These are phyloP conservation scores for Zygosaccharomyces rouxii DNA, from an alignment of 805 yeast genomes.

Conservation along the genomic window DNA sequence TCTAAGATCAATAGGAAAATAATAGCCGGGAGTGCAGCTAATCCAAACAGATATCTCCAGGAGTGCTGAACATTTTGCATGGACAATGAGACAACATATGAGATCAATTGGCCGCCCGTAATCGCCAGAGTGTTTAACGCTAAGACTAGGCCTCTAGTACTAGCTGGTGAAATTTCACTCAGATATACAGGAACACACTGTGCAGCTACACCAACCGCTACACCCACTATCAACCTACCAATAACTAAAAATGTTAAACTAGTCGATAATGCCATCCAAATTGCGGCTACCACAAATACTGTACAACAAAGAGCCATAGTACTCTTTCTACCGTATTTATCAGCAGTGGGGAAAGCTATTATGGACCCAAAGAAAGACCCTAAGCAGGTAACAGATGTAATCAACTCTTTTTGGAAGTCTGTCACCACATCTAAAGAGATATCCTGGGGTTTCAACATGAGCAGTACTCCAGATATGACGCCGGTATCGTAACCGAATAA, in stretches of 20 bases:
- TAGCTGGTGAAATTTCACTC: slow-evolving; percentile 47
- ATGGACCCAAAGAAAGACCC: slow-evolving; percentile 55
- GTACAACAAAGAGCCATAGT: slow-evolving; percentile 42
- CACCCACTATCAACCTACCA: slow-evolving; percentile 64
- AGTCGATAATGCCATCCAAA: slow-evolving; percentile 43
- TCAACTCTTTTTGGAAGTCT: slow-evolving; percentile 37
- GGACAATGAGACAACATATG: slow-evolving; percentile 39
- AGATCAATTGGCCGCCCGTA: slow-evolving; percentile 49
- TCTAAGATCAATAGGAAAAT: slow-evolving; percentile 36
- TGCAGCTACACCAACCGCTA: slow-evolving; percentile 69
- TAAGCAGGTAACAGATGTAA: slow-evolving; percentile 45
- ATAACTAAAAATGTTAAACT: slow-evolving; percentile 40
- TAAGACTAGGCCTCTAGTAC: slow-evolving; percentile 37
- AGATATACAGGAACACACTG: slow-evolving; percentile 60
- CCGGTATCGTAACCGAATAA: slow-evolving; percentile 66
- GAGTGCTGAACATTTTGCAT: slow-evolving; percentile 24
- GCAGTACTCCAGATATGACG: slow-evolving; percentile 55
- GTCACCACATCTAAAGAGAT: slow-evolving; percentile 34
- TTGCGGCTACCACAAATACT: slow-evolving; percentile 45
- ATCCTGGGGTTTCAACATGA: slow-evolving; percentile 42
- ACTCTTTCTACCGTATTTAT: slow-evolving; percentile 43
- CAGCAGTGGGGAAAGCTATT: slow-evolving; percentile 47
- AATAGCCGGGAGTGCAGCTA: slow-evolving; percentile 42
- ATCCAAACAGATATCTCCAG: slow-evolving; percentile 41
- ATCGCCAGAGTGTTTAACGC: slow-evolving; percentile 42